Evolutionary conservation across 306 rosid genomes (phyloP), one percentile per base, ranked within the genome.

Genomic region (Corylus americana): DNA sequence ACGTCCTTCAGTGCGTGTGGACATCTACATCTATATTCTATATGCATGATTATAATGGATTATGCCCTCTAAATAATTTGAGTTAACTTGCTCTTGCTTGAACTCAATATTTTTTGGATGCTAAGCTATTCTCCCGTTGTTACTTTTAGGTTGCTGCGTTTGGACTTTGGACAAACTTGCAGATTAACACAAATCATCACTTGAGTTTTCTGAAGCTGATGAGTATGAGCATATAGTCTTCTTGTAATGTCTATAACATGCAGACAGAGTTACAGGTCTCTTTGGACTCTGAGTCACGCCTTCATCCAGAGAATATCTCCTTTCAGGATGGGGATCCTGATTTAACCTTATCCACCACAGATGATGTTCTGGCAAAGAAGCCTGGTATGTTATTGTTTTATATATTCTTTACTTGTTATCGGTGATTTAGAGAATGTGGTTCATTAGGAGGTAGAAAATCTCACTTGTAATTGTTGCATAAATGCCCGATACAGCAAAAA

Each of bases 321-420:
- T 81, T 84, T 79, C 93, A 74, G 74, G 89, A 79, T 78, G 93
- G 87, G 73, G 94, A 87, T 83, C 88, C 72, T 45, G 82, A 84
- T 80, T 80, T 83, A 63, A 77, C 90, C 68, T 79, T 84, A 57
- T 84, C 87, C 47, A 77, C 84, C 72, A 71, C 87, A 45, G 83
- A 79, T 77, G 83, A 75, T 75, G 78, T 74, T 22, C 58, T 80
- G 59, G 68, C 87, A 12, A 91, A 87, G 75, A 86, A 77, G 80
- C 94, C 94, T 67, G 96, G 98, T 95, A 84, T 55, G 11, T 66
- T 66, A 44, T 51, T 79, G 31, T 17, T 47, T 49, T 49, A 70
- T 73, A 39, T 20, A 31, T 55, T 5, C 22, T 35, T 61, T 16
- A 14, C 35, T 29, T 55, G 1, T 53, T 8, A 64, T 49, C 7